A percentile compares a stretch with the other conserved stretches of the same genome.
Conservation (phyloP, 306 rosid species). For the Ceratonia siliqua region DNA sequence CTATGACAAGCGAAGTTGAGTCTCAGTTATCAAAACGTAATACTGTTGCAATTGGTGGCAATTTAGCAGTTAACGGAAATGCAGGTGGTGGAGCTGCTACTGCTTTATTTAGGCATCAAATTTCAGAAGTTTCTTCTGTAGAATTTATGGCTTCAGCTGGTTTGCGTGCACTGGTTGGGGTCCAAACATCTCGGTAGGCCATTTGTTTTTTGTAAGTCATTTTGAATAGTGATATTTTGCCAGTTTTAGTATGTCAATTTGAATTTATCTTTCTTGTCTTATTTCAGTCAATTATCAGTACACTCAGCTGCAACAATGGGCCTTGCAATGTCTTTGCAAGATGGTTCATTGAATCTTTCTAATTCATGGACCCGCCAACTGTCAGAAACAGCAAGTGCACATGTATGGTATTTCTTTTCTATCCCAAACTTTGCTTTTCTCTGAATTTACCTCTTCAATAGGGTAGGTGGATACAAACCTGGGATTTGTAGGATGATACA, state of each 20-base stretch:
- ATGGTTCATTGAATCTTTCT: conserved; percentile 88
- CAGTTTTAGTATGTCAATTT: background rate
- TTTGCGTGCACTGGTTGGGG: conserved; percentile 74
- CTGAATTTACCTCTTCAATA: background rate
- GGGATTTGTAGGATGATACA: conserved; percentile 20
- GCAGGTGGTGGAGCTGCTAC: conserved; percentile 91
- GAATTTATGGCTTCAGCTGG: conserved; percentile 86
- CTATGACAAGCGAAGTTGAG: conserved; percentile 87
- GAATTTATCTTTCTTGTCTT: conserved; percentile 18
- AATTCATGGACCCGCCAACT: conserved; percentile 93
- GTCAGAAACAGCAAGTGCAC: conserved; percentile 78
- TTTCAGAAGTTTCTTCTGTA: conserved; percentile 73
- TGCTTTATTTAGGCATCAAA: conserved; percentile 66
- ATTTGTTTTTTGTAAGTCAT: conserved; percentile 8
- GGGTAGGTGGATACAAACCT: background rate
- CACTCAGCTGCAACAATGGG: conserved; percentile 91
- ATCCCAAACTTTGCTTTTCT: conserved; percentile 28
- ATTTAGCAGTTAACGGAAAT: conserved; percentile 75
- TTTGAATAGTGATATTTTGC: conserved; percentile 18
- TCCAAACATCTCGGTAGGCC: conserved; percentile 83
- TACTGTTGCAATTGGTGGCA: conserved; percentile 64
- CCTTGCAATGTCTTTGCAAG: conserved; percentile 72
- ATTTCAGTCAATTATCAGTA: conserved; percentile 63
- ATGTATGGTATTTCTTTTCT: conserved; percentile 50
- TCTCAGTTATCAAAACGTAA: conserved; percentile 78